phyloP scores from a whole-genome alignment of 306 rosid species.

The Lotus japonicus region DNA sequence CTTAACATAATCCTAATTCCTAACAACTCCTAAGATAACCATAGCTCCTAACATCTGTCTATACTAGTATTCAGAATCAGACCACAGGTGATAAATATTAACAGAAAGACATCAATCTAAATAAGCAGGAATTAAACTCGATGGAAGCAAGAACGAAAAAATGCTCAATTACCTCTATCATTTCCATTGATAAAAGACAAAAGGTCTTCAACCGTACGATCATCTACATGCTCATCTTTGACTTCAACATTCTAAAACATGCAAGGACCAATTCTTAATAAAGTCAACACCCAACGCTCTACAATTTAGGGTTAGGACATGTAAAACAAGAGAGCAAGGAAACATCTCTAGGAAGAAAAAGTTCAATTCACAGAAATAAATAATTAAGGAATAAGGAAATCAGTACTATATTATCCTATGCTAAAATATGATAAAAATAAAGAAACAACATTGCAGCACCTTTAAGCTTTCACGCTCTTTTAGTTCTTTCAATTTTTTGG shows the following conservation, averaged over 20 bases:
- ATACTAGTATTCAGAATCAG: neutral
- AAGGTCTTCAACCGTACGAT: slow-evolving; percentile 90
- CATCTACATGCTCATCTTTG: slow-evolving; percentile 71
- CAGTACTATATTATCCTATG: neutral
- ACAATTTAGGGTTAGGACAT: slow-evolving; percentile 7
- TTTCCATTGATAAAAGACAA: slow-evolving; percentile 87
- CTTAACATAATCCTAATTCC: no score
- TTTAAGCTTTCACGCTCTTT: slow-evolving; percentile 79
- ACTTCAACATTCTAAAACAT: slow-evolving; percentile 70
- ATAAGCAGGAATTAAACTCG: neutral
- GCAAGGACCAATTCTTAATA: slow-evolving; percentile 2
- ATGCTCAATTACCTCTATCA: slow-evolving; percentile 46
- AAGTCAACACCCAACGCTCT: neutral
- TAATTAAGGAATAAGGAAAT: slow-evolving; percentile 8
- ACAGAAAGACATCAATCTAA: slow-evolving; percentile 10
- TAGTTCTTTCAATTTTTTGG: slow-evolving; percentile 89
- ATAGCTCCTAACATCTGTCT: no score
- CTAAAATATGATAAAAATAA: slow-evolving; percentile 19
- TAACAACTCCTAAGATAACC: no score
- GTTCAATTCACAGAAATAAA: neutral
- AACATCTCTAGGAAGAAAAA: neutral
- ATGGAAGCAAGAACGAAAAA: neutral
- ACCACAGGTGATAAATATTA: neutral
- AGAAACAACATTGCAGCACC: slow-evolving; percentile 40
- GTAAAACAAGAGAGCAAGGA: slow-evolving; percentile 3